phyloP scores from a whole-genome alignment of 495 filamentous ascomycete species.

The Neurospora africana region DNA sequence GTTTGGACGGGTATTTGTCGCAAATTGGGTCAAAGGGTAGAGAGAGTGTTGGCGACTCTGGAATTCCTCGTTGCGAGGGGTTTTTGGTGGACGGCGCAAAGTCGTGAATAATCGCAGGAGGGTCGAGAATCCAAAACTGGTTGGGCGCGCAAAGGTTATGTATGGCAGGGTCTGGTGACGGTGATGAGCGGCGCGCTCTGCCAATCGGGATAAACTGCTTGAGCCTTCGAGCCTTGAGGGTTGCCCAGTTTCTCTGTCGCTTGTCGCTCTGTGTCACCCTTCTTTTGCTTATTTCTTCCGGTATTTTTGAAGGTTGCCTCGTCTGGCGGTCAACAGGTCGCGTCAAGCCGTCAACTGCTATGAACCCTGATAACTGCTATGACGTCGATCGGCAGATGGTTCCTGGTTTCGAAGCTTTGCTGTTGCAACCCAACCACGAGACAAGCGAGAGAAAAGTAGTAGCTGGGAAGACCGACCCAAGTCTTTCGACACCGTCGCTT shows the following conservation, averaged over 20 bases:
- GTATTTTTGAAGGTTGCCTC: neutral
- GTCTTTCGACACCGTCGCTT: neutral
- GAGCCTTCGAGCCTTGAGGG: neutral
- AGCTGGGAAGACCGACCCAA: neutral
- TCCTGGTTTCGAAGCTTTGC: neutral
- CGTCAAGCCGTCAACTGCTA: neutral
- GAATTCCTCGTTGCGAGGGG: neutral
- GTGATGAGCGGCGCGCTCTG: neutral
- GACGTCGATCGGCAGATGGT: neutral
- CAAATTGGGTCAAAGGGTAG: neutral
- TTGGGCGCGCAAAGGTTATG: neutral
- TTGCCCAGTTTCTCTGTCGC: neutral
- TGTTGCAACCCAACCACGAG: neutral
- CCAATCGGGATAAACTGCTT: neutral
- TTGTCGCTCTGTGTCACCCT: neutral
- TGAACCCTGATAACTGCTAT: neutral
- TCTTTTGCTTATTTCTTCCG: neutral
- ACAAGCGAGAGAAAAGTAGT: neutral
- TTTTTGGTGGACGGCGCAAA: neutral
- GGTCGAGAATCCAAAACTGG: neutral
- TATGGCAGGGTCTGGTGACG: neutral
- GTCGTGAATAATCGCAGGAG: neutral
- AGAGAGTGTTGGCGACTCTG: neutral
- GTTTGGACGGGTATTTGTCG: neutral
- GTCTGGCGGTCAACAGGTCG: neutral